phyloP scores from a whole-genome alignment of 306 rosid species.

The Trifolium repens region DNA sequence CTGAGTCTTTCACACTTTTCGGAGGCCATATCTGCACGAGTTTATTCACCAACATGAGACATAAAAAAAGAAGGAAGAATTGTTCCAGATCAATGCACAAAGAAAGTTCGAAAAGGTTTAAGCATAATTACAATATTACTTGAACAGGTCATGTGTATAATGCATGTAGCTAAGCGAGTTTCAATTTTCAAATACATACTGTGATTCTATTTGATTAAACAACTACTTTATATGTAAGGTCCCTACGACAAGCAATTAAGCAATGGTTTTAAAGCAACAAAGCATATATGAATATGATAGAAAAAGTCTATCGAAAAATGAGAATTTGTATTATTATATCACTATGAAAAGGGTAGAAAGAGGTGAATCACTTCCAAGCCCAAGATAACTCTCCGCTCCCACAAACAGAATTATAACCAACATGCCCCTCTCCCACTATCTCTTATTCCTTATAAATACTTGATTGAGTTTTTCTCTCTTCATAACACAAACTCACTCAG shows the following conservation, averaged over 20 bases:
- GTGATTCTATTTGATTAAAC: slow-evolving; percentile 26
- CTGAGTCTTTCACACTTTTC: slow-evolving; percentile 91
- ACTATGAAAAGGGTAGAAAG: not conserved
- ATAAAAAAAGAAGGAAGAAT: not conserved
- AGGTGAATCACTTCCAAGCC: not conserved
- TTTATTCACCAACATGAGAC: slow-evolving; percentile 34
- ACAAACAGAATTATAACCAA: not conserved
- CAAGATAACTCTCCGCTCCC: not conserved
- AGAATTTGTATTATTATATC: not conserved
- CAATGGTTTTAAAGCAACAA: slow-evolving; percentile 20
- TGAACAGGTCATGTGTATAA: slow-evolving; percentile 5
- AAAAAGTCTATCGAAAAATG: not conserved
- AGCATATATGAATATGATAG: not conserved
- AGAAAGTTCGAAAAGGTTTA: slow-evolving; percentile 32
- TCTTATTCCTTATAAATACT: not conserved
- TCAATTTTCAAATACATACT: slow-evolving; percentile 18
- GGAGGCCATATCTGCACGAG: slow-evolving; percentile 98
- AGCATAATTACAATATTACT: slow-evolving; percentile 19
- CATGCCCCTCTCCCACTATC: not conserved
- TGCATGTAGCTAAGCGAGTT: slow-evolving; percentile 15
- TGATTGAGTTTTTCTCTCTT: not conserved
- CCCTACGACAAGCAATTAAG: slow-evolving; percentile 5
- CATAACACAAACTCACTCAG: not conserved
- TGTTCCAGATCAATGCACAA: not conserved
- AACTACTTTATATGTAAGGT: slow-evolving; percentile 17